Evolutionary conservation across 106 monocot genomes (phyloP), one percentile per base, ranked within the genome.

Genomic region (Dendrobium chrysotoxum): DNA sequence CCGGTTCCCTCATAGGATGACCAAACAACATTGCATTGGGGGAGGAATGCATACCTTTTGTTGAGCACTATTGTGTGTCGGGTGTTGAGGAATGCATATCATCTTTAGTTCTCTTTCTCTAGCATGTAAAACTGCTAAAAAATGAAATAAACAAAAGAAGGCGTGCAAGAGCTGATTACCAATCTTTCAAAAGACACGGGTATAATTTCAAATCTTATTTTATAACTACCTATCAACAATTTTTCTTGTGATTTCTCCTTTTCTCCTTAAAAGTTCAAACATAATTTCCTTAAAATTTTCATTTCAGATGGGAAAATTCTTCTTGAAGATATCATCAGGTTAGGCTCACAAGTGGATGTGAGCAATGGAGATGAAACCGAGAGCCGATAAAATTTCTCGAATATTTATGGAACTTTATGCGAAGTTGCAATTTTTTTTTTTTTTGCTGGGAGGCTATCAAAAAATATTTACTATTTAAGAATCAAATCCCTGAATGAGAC

Each of bases 111-210:
- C 1, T 31, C 31, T 31, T 31, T 31, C 31, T 31, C 31, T 31
- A 31, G 31, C 31, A 31, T 31, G 31, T 31, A 31, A 31, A 31
- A 31, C 31, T 31, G 2, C 2, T 31, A 31, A 31, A 31, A 31
- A 31, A 31, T 31, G 31, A 31, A 31, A 31, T 31, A 31, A 31
- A 31, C 31, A 31, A 92, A 89, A 81, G 94, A 97, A 16, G 93
- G 93, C 18, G 79, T 97, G 31, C 88, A 90, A 75, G 93, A 97
- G 39, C 90, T 97, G 77, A 90, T 97, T 80, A 90, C 89, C 88
- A 94, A 90, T 50, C 93, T 97, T 47, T 92, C 96, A 40, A 94
- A 81, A 83, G 94, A 97, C 75, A 87, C 55, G 92, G 96, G 96
- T 92, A 15, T 73, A 15, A 13, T n/a, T 1, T 13, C 46, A 64